Conservation (phyloP, 768 basidiomycete genomes). For the Boletus reticuloceps region DNA sequence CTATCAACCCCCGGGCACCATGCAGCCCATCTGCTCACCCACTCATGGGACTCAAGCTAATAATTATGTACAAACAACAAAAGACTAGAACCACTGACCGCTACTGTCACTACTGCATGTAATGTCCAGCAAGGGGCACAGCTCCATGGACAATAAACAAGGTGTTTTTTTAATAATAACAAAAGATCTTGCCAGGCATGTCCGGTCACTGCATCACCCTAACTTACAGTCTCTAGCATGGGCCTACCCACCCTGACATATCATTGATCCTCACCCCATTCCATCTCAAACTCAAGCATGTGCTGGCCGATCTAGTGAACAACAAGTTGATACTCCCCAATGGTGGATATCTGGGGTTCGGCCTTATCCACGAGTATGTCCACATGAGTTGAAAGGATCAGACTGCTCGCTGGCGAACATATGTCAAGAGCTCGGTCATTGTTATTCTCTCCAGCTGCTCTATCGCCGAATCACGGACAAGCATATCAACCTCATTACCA, state of each 20-base stretch:
- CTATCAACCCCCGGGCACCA: no score
- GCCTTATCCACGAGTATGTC: conserved; percentile 15
- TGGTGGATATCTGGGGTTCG: conserved; percentile 13
- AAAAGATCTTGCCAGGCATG: conserved; percentile 39
- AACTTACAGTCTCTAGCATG: conserved; percentile 38
- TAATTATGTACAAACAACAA: no score
- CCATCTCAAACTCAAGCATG: neutral
- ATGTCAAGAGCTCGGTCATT: conserved; percentile 4
- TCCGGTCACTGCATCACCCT: conserved; percentile 45
- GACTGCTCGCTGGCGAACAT: conserved; percentile 6
- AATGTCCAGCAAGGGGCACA: no score
- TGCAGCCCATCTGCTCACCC: no score
- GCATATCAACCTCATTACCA: no score
- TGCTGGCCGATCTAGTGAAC: neutral
- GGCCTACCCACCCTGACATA: neutral
- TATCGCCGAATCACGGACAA: neutral
- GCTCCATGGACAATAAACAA: no score
- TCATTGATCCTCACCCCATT: neutral
- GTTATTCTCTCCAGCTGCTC: conserved; percentile 1
- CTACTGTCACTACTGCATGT: no score
- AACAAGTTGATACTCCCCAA: neutral
- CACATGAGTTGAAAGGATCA: conserved; percentile 5
- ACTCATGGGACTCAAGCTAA: no score
- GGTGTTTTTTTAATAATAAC: no score
- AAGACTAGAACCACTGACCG: no score